These are phyloP conservation scores for Teratosphaeria epicoccoides DNA, from an alignment of 2,329 filamentous ascomycete species.

Conservation along the genomic window DNA sequence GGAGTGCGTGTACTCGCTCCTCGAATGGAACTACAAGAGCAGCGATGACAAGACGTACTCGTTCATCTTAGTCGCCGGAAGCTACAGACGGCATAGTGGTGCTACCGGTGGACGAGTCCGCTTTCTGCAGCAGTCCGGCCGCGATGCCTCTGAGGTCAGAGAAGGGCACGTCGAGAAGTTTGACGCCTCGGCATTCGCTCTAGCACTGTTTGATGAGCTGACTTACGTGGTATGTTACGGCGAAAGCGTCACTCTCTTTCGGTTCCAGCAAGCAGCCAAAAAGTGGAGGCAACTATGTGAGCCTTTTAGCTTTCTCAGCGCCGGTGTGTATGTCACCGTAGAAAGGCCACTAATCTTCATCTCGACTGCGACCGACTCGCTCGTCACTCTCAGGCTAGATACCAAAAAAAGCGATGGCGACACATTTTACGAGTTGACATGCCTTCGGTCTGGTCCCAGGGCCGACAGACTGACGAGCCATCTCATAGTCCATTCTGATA, in stretches of 20 bases:
- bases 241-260: constrained; percentile 30
- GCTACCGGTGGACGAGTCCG: constrained; percentile 37
- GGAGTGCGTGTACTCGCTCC: constrained; percentile 50
- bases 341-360: constrained; percentile 39
- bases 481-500: constrained; percentile 8
- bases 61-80: constrained; percentile 47
- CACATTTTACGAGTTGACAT: background rate
- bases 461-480: constrained; percentile 16
- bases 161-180: constrained; percentile 35
- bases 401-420: background rate
- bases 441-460: constrained; percentile 8
- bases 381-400: constrained; percentile 38
- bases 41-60: constrained; percentile 43
- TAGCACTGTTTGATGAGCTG: constrained; percentile 45
- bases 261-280: constrained; percentile 24
- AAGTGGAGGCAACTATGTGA: constrained; percentile 23
- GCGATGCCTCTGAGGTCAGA: constrained; percentile 40
- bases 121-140: constrained; percentile 21
- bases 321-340: constrained; percentile 41
- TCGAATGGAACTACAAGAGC: constrained; percentile 45
- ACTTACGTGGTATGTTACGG: constrained; percentile 44
- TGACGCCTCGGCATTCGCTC: constrained; percentile 44
- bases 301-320: constrained; percentile 21
- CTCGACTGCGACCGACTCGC: constrained; percentile 44
- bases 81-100: constrained; percentile 33